Evolutionary conservation across 139 green algal genomes (phyloP).

Genomic region (Nannochloris sp.): DNA sequence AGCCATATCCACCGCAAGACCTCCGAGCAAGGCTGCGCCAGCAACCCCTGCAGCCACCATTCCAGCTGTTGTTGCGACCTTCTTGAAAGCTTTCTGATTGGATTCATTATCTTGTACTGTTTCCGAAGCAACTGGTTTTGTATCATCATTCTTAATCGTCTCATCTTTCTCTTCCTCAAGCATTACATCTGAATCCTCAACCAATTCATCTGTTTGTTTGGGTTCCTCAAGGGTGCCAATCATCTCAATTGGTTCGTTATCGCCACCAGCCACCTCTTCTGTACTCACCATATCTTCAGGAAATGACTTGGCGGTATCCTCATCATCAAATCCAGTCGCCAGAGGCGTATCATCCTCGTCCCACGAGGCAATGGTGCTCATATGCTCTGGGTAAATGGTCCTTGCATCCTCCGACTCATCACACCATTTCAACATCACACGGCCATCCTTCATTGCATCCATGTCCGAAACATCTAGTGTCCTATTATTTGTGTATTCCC

Average conservation of each 20-base stretch:
- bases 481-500: slow-evolving; percentile 7
- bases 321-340: not conserved
- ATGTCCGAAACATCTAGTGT: not conserved
- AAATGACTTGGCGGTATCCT: not conserved
- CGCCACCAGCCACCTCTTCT: too few relatives aligned
- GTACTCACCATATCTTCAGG: too few relatives aligned
- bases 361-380: not conserved
- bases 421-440: slow-evolving; percentile 1
- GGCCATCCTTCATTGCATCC: not conserved
- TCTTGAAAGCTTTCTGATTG: not conserved
- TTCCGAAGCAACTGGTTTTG: not conserved
- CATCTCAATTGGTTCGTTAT: not conserved
- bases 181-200: too few relatives aligned
- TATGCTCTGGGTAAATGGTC: not conserved
- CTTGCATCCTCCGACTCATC: not conserved
- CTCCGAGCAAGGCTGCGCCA: slow-evolving; percentile 5
- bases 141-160: not conserved
- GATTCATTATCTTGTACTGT: not conserved
- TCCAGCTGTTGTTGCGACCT: slow-evolving; percentile 10
- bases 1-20: slow-evolving; percentile 10
- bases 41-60: slow-evolving; percentile 10
- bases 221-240: not conserved
- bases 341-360: not conserved
- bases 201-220: not conserved
- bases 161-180: not conserved